Base-by-base conservation (phyloP, 345 rosid genomes). In the Salix suchowensis region DNA sequence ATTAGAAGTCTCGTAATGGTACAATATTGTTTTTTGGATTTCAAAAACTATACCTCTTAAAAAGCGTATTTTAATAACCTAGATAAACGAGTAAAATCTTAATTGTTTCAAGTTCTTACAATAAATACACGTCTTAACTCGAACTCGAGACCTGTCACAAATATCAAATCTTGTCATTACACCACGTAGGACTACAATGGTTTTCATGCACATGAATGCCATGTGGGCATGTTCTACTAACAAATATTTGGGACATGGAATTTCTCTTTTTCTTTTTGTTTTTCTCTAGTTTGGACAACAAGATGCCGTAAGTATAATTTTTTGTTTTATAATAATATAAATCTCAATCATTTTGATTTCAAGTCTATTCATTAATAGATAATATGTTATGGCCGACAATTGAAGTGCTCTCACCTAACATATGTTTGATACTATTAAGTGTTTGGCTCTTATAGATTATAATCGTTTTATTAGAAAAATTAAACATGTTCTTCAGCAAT, bases 191-290 rank as follows among this genome's bases (percentile, higher is more conserved):
- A 32, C 34, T 32, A 32, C 5, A 32, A 32, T 32, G 34, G 34
- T 39, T 66, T 68, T 76, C 71, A 64, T 75, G 76, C 68, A 81
- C 78, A 61, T 81, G 84, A 70, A 3, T 66, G 83, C 76, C 81
- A 71, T 42, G 81, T 67, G 74, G 70, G 44, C 60, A 54, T 54
- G 60, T 54, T 54, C 21, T 21, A 11, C 60, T 21, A 6, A 54
- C 24, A 54, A 21, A 21, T 7, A 58, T 23, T 58, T 7, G 64
- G 15, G 12, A 58, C 10, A 58, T 23, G 64, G 64, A 13, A 4
- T 3, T 7, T 58, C 1, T 58, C 28, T 58, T n/a, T 46, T 46
- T 2, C 4, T 14, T 46, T 58, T 55, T 0, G 4, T n/a, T n/a
- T n/a, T 7, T 55, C 10, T 21, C 19, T 2, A 19, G 23, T 58